Evolutionary conservation across 345 rosid genomes (phyloP).

Genomic region (Citrus reticulata): DNA sequence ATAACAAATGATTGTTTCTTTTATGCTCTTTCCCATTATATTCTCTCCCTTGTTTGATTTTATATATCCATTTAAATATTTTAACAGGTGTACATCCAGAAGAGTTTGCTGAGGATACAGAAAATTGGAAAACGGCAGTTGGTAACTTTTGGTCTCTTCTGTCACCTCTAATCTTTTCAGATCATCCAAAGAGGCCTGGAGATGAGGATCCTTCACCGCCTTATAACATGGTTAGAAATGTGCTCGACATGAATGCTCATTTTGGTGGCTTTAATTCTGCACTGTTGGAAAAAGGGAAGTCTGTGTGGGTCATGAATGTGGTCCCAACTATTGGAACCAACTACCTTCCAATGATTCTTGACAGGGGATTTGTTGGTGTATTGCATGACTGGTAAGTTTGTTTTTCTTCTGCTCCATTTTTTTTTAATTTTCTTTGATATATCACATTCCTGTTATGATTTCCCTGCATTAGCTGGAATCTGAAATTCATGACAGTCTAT

Average conservation of each 20-base stretch:
- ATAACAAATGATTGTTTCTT: not conserved
- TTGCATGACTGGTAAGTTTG: conserved; percentile 81
- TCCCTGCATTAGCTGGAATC: not conserved
- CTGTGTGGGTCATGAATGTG: conserved; percentile 97
- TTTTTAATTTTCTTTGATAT: not conserved
- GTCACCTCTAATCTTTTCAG: conserved; percentile 96
- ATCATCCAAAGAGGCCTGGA: conserved; percentile 99
- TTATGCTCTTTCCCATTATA: not conserved
- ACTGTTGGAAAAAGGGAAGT: conserved; percentile 71
- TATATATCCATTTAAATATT: not conserved
- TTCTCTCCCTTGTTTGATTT: not conserved
- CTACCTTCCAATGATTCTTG: conserved; percentile 81
- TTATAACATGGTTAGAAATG: conserved; percentile 93
- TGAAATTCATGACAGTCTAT: not conserved
- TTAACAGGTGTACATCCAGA: conserved; percentile 65
- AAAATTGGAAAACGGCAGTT: conserved; percentile 54
- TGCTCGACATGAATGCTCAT: conserved; percentile 94
- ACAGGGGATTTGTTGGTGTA: conserved; percentile 92
- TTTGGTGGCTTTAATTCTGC: conserved; percentile 91
- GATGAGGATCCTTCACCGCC: conserved; percentile 99
- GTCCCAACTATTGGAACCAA: conserved; percentile 84
- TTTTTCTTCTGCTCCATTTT: not conserved
- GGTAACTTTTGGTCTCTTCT: conserved; percentile 91
- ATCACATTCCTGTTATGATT: not conserved
- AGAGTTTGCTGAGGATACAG: conserved; percentile 61